A percentile compares a stretch with the other conserved stretches of the same genome.
phyloP scores from a whole-genome alignment of 345 rosid genomes.

The Psidium guajava region DNA sequence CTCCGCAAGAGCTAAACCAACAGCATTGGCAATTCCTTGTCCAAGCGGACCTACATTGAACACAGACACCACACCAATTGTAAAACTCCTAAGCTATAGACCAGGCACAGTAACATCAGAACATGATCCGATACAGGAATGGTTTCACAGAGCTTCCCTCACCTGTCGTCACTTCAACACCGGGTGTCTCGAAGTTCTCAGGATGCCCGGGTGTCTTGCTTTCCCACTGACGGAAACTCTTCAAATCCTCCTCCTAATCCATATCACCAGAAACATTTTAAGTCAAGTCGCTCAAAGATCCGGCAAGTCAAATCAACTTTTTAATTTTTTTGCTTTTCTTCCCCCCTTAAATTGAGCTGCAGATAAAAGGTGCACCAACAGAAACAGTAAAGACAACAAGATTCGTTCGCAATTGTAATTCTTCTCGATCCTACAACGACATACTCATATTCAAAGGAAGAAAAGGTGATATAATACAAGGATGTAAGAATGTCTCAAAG shows the following conservation, averaged over 20 bases:
- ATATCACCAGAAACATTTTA: background rate
- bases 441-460: background rate
- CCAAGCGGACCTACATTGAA: conserved; percentile 76
- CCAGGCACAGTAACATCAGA: background rate
- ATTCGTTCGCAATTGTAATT: background rate
- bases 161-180: conserved; percentile 99
- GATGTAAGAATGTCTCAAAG: background rate
- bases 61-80: background rate
- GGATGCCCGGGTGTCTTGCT: conserved; percentile 99
- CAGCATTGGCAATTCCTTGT: conserved; percentile 87
- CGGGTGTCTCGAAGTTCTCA: conserved; percentile 98
- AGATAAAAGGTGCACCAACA: background rate
- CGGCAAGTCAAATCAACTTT: background rate
- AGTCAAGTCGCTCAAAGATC: background rate
- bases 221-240: conserved; percentile 85
- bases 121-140: background rate
- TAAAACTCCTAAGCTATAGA: background rate
- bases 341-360: background rate
- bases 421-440: background rate
- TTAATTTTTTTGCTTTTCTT: background rate
- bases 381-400: background rate
- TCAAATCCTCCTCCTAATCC: conserved; percentile 84
- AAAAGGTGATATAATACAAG: background rate
- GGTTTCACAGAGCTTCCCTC: background rate
- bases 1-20: conserved; percentile 92